Conservation (phyloP, 2,329 filamentous ascomycete species). For the Botrytis sinoallii region DNA sequence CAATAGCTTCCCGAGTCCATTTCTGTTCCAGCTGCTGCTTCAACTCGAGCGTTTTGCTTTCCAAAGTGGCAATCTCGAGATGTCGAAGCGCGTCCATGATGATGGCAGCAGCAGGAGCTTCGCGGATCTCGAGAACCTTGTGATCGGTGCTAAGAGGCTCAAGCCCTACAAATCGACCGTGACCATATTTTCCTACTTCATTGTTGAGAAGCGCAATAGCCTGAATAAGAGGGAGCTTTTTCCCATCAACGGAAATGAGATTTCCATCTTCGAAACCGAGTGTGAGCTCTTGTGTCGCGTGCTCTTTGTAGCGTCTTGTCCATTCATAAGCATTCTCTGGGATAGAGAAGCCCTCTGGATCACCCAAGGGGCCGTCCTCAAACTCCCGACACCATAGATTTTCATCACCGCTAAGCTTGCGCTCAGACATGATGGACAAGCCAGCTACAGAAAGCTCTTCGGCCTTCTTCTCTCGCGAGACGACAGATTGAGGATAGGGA, state of each 20-base stretch:
- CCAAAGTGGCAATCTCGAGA: background rate
- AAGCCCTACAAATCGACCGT: background rate
- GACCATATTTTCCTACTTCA: background rate
- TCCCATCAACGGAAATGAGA: background rate
- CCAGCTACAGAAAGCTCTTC: background rate
- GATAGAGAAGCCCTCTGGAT: background rate
- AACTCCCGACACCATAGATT: background rate
- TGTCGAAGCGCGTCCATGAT: background rate
- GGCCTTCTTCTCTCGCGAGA: background rate
- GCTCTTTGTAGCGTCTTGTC: background rate
- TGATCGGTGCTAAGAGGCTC: background rate
- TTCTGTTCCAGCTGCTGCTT: background rate
- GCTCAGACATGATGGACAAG: background rate
- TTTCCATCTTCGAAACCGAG: background rate
- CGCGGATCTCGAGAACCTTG: background rate
- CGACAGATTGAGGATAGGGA: background rate
- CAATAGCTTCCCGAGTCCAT: background rate
- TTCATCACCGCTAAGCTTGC: background rate
- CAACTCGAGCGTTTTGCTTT: background rate
- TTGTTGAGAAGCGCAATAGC: background rate
- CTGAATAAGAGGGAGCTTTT: background rate
- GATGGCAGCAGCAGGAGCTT: background rate
- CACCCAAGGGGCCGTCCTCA: background rate
- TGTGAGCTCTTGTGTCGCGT: background rate
- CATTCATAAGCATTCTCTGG: background rate